Evolutionary conservation across 331 rosid genomes (phyloP).

Genomic region (Ulmus americana): DNA sequence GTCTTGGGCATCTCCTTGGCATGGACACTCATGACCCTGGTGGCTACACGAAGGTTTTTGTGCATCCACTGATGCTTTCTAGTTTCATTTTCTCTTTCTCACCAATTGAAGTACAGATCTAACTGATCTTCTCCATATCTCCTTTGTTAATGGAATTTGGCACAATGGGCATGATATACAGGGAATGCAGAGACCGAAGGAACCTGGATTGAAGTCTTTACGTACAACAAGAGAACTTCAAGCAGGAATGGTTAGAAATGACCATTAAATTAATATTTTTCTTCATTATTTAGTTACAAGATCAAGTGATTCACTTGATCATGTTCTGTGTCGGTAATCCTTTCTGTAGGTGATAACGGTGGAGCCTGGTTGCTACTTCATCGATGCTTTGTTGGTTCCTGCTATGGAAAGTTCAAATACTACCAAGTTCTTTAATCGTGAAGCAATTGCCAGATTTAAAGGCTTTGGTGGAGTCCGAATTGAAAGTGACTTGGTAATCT

Average conservation of each 20-base stretch:
- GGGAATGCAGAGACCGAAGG: slow-evolving; percentile 66
- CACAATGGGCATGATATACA: slow-evolving; percentile 27
- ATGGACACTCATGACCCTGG: slow-evolving; percentile 91
- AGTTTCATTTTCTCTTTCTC: background rate
- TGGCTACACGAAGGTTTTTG: slow-evolving; percentile 68
- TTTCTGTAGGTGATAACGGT: slow-evolving; percentile 70
- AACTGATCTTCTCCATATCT: background rate
- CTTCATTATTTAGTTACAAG: slow-evolving; percentile 3
- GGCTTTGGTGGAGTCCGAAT: slow-evolving; percentile 79
- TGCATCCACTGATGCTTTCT: slow-evolving; percentile 9
- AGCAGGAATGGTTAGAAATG: slow-evolving; percentile 79
- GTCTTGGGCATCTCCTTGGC: slow-evolving; percentile 94
- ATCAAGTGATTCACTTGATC: background rate
- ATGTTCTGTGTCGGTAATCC: slow-evolving; percentile 6
- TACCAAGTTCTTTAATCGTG: slow-evolving; percentile 54
- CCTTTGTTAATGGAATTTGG: background rate
- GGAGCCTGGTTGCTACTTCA: slow-evolving; percentile 95
- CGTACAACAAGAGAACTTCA: slow-evolving; percentile 54
- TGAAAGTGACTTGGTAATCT: slow-evolving; percentile 78
- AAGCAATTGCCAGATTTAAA: slow-evolving; percentile 45
- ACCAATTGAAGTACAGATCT: background rate
- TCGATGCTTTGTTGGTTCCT: slow-evolving; percentile 67
- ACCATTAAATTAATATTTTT: background rate
- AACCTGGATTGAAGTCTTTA: slow-evolving; percentile 73
- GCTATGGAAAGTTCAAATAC: slow-evolving; percentile 56